These are phyloP conservation scores for Thalassiosira oceanica DNA, from an alignment of 352 stramenopile species.

Conservation along the genomic window DNA sequence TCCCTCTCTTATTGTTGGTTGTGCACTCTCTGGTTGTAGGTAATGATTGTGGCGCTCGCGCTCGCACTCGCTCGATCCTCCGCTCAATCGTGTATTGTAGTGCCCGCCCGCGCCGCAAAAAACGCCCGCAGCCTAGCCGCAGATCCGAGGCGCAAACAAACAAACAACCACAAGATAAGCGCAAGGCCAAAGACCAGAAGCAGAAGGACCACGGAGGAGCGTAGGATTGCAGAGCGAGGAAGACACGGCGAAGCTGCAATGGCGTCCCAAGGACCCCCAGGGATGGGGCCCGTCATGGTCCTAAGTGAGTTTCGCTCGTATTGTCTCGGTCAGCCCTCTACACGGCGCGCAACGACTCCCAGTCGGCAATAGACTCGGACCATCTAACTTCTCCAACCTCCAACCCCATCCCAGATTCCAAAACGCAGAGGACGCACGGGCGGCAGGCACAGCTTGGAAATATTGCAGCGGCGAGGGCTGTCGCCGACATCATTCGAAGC, in stretches of 20 bases:
- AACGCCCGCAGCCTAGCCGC: too few species aligned
- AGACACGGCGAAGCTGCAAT: not conserved
- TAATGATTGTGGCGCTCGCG: too few species aligned
- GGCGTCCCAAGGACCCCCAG: slow-evolving; percentile 10
- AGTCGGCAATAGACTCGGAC: slow-evolving; percentile 1
- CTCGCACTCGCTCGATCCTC: too few species aligned
- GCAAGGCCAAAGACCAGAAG: too few species aligned
- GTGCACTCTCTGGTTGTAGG: too few species aligned
- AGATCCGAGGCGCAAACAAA: too few species aligned
- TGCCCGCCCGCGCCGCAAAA: too few species aligned
- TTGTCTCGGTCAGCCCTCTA: slow-evolving; percentile 1
- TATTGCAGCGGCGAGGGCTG: slow-evolving; percentile 95
- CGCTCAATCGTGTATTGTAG: too few species aligned
- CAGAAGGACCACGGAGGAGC: not conserved
- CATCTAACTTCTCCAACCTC: too few species aligned
- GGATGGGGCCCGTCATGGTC: slow-evolving; percentile 90
- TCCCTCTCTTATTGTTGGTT: too few species aligned
- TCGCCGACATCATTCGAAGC: slow-evolving; percentile 99
- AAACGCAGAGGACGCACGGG: slow-evolving; percentile 64
- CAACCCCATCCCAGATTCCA: not conserved
- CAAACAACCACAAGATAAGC: too few species aligned
- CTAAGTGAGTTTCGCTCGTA: slow-evolving; percentile 84
- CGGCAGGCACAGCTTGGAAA: slow-evolving; percentile 74
- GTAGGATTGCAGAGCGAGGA: not conserved
- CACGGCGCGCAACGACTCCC: not conserved